phyloP scores from a whole-genome alignment of 345 rosid genomes.

The Camelina sativa region DNA sequence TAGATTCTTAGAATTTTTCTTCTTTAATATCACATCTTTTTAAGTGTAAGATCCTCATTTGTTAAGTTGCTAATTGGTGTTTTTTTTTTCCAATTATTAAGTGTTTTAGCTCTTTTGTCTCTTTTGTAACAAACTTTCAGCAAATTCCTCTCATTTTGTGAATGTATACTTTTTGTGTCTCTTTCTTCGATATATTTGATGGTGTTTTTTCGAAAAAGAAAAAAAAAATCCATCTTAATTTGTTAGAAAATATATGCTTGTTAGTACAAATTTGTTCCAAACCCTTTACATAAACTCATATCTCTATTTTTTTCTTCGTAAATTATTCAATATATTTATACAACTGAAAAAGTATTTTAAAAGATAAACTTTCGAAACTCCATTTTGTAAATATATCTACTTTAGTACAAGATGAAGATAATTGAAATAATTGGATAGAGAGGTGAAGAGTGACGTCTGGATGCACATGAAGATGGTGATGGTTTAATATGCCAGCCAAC shows the following conservation, averaged over 20 bases:
- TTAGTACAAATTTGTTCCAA: conserved; percentile 25
- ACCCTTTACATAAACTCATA: not conserved
- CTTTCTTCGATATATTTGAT: conserved; percentile 21
- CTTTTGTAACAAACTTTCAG: conserved; percentile 42
- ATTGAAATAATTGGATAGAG: conserved; percentile 31
- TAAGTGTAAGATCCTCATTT: conserved; percentile 34
- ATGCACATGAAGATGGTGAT: conserved; percentile 47
- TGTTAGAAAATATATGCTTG: conserved; percentile 9
- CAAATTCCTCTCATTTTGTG: conserved; percentile 40
- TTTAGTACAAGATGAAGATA: conserved; percentile 9
- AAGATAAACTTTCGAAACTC: not conserved
- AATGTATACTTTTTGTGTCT: conserved; percentile 34
- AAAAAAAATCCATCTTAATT: not conserved
- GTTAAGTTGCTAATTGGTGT: conserved; percentile 31
- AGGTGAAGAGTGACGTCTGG: conserved; percentile 35
- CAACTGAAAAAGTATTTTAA: not conserved
- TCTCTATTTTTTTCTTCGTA: not conserved
- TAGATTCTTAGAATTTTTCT: conserved; percentile 38
- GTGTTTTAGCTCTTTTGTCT: conserved; percentile 28
- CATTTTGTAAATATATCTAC: conserved; percentile 1
- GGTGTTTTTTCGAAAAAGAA: not conserved
- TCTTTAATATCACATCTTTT: conserved; percentile 10
- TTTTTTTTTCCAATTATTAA: not conserved
- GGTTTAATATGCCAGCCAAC: conserved; percentile 46
- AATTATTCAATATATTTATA: not conserved